These are phyloP conservation scores for Meyerozyma elateridarum DNA, from an alignment of 1,139 yeast species.

Conservation along the genomic window DNA sequence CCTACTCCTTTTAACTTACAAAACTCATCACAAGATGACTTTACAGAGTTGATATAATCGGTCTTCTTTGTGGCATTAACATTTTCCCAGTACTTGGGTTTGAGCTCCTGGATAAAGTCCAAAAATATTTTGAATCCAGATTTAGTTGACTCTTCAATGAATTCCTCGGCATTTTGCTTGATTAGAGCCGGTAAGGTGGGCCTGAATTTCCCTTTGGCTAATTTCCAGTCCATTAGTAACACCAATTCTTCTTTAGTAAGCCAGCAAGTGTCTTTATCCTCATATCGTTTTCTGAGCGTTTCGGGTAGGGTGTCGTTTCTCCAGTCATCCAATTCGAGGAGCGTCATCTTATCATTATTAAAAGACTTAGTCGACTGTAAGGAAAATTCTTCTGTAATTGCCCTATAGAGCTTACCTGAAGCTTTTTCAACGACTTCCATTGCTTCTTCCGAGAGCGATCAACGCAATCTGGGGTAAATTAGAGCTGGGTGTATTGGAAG, in stretches of 20 bases:
- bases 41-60: slow-evolving; percentile 18
- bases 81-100: slow-evolving; percentile 11
- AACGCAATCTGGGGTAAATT: slow-evolving; percentile 3
- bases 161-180: slow-evolving; percentile 25
- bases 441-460: background rate
- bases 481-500: slow-evolving; percentile 4
- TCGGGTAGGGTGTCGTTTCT: slow-evolving; percentile 24
- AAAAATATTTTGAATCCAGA: slow-evolving; percentile 25
- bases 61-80: slow-evolving; percentile 5
- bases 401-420: slow-evolving; percentile 12
- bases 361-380: slow-evolving; percentile 15
- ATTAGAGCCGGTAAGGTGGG: slow-evolving; percentile 42
- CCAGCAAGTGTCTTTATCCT: slow-evolving; percentile 20
- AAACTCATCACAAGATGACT: slow-evolving; percentile 23
- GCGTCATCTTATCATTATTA: slow-evolving; percentile 20
- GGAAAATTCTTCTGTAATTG: slow-evolving; percentile 16
- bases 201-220: slow-evolving; percentile 45
- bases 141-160: slow-evolving; percentile 25
- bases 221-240: slow-evolving; percentile 46
- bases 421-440: slow-evolving; percentile 5
- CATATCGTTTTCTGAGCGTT: slow-evolving; percentile 16
- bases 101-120: slow-evolving; percentile 12
- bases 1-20: slow-evolving; percentile 44
- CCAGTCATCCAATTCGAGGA: slow-evolving; percentile 36
- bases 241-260: slow-evolving; percentile 34